A percentile compares a stretch with the other conserved stretches of the same genome.
Conservation (phyloP, 805 yeast species). For the Saturnispora dispora region DNA sequence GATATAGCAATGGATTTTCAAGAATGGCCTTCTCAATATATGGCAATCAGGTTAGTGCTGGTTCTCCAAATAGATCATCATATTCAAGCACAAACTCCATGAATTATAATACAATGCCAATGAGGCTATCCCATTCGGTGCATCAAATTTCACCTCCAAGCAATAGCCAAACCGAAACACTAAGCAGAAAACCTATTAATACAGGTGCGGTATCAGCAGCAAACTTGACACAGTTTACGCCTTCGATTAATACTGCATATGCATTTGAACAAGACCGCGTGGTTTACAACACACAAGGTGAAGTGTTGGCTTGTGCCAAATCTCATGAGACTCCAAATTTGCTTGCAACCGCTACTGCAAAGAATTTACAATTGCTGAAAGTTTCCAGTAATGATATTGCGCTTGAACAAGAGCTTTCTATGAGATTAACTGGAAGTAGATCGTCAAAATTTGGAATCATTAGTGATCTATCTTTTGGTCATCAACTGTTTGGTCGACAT, state of each 20-base stretch:
- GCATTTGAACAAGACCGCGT: constrained; percentile 18
- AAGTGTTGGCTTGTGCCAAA: constrained; percentile 27
- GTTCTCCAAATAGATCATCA: constrained; percentile 5
- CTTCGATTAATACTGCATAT: constrained; percentile 14
- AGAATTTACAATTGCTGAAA: constrained; percentile 31
- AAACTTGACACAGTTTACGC: constrained; percentile 6
- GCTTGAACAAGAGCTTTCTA: constrained; percentile 29
- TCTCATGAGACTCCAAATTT: constrained; percentile 28
- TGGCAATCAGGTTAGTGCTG: constrained; percentile 26
- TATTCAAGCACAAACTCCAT: constrained; percentile 2
- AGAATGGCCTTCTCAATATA: constrained; percentile 53
- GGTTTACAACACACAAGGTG: constrained; percentile 26
- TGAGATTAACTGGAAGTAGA: constrained; percentile 22
- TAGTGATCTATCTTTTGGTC: constrained; percentile 37
- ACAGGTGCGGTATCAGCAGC: background rate
- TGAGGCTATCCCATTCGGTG: constrained; percentile 10
- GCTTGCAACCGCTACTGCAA: constrained; percentile 36
- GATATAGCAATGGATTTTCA: constrained; percentile 33
- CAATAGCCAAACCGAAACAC: background rate
- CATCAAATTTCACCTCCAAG: constrained; percentile 2
- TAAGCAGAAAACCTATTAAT: background rate
- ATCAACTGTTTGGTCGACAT: constrained; percentile 29
- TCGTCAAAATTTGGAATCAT: constrained; percentile 32
- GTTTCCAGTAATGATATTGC: constrained; percentile 26
- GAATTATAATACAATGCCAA: constrained; percentile 2